Conservation (phyloP, 345 rosid genomes). For the Hibiscus syriacus region DNA sequence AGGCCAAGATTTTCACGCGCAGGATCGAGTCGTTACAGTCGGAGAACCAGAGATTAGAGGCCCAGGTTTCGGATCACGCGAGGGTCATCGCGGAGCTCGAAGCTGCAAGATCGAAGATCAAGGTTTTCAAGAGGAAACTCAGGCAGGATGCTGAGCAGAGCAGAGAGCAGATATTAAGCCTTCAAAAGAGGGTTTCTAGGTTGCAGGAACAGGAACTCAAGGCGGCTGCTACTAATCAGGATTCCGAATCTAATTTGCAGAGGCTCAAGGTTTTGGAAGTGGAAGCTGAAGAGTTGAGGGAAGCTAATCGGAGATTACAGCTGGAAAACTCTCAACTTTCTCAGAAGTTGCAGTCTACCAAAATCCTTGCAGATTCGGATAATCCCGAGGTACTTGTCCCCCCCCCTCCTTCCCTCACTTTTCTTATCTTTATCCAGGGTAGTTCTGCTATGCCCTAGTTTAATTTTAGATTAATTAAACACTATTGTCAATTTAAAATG, state of each 20-base stretch:
- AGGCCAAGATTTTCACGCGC: conserved; percentile 53
- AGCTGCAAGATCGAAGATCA: conserved; percentile 44
- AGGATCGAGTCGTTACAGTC: conserved; percentile 71
- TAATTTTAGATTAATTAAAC: too few species aligned
- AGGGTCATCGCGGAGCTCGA: conserved; percentile 51
- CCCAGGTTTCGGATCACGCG: conserved; percentile 44
- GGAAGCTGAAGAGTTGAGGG: conserved; percentile 59
- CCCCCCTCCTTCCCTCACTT: background rate
- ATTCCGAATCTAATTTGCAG: conserved; percentile 30
- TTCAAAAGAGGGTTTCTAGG: conserved; percentile 50
- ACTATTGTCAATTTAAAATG: too few species aligned
- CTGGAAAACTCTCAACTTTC: conserved; percentile 53
- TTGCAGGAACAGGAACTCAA: conserved; percentile 56
- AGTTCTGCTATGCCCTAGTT: too few species aligned
- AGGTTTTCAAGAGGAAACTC: conserved; percentile 59
- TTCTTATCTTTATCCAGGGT: too few species aligned
- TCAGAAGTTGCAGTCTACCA: conserved; percentile 50
- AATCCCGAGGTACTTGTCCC: conserved; percentile 22
- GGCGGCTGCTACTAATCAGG: conserved; percentile 22
- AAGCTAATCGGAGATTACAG: conserved; percentile 44
- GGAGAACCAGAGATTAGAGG: conserved; percentile 57
- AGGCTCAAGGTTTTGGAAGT: conserved; percentile 54
- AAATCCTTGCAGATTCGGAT: conserved; percentile 32
- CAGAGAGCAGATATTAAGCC: conserved; percentile 51
- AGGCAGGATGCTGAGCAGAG: conserved; percentile 65